These are phyloP conservation scores for Globisporangium uncinulatum DNA, from an alignment of 352 stramenopile species.

Conservation along the genomic window DNA sequence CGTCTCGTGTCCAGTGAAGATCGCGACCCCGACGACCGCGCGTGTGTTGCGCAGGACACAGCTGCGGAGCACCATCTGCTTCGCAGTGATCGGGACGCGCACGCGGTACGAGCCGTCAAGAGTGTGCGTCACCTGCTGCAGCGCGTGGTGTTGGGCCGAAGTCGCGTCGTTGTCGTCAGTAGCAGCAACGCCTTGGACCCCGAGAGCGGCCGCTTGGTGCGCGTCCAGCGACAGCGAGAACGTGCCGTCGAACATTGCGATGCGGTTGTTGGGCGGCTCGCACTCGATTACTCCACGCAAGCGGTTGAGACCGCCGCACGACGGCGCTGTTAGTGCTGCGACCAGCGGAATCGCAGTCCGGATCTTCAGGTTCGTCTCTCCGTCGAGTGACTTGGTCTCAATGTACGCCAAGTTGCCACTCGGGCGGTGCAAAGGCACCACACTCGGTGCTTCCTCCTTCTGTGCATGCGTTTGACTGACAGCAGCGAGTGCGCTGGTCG, in stretches of 20 bases:
- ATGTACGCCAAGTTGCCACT: conserved; percentile 65
- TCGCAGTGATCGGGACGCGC: conserved; percentile 62
- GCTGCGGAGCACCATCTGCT: conserved; percentile 88
- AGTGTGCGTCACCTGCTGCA: conserved; percentile 21
- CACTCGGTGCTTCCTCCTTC: background rate
- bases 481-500: background rate
- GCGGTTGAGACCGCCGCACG: conserved; percentile 24
- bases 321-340: conserved; percentile 21
- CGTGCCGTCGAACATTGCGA: conserved; percentile 78
- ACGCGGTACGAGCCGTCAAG: conserved; percentile 31
- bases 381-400: conserved; percentile 82
- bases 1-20: conserved; percentile 87
- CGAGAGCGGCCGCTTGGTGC: conserved; percentile 29
- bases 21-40: conserved; percentile 74
- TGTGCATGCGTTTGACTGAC: background rate
- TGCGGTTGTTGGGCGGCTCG: conserved; percentile 79
- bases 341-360: conserved; percentile 62
- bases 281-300: conserved; percentile 62
- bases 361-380: conserved; percentile 84
- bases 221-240: conserved; percentile 40
- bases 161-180: background rate
- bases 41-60: conserved; percentile 86
- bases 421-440: background rate
- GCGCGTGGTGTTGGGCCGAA: conserved; percentile 7
- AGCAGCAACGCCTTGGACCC: conserved; percentile 13